Percentiles rank a stretch among this genome's conserved stretches.
These are phyloP conservation scores for Malus hybrid DNA, from an alignment of 331 rosid species.

Conservation along the genomic window DNA sequence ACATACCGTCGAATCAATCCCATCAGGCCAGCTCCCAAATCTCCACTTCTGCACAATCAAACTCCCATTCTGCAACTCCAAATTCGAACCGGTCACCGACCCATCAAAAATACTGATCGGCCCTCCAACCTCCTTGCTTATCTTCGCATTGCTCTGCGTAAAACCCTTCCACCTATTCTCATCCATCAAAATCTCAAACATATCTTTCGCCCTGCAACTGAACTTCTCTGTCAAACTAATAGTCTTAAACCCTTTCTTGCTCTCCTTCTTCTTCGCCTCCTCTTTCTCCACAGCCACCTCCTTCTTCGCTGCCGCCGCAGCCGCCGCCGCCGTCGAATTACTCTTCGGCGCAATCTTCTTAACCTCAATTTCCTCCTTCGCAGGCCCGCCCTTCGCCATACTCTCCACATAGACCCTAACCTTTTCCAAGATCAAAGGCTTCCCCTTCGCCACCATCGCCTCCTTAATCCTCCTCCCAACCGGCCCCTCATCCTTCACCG, in stretches of 20 bases:
- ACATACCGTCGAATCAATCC: slow-evolving; percentile 55
- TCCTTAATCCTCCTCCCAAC: slow-evolving; percentile 72
- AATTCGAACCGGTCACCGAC: slow-evolving; percentile 65
- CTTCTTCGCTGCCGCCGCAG: neutral
- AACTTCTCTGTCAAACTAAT: slow-evolving; percentile 77
- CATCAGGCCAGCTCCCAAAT: slow-evolving; percentile 85
- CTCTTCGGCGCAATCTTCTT: slow-evolving; percentile 38
- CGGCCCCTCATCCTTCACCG: slow-evolving; percentile 77
- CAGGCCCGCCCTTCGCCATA: slow-evolving; percentile 93
- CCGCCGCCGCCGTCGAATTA: neutral
- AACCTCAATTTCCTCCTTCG: slow-evolving; percentile 63
- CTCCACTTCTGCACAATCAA: slow-evolving; percentile 86
- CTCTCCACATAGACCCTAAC: slow-evolving; percentile 61
- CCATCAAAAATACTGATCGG: slow-evolving; percentile 82
- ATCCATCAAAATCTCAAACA: slow-evolving; percentile 91
- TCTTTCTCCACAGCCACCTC: slow-evolving; percentile 8
- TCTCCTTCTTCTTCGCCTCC: slow-evolving; percentile 22
- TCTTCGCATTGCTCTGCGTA: slow-evolving; percentile 81
- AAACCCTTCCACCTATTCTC: slow-evolving; percentile 97
- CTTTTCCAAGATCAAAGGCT: slow-evolving; percentile 67
- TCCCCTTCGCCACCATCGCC: slow-evolving; percentile 69
- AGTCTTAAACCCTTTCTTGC: slow-evolving; percentile 56
- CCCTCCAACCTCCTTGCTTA: slow-evolving; percentile 86
- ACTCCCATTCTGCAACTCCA: slow-evolving; percentile 79
- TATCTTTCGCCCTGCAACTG: slow-evolving; percentile 62